These are phyloP conservation scores for Porodaedalea pini DNA, from an alignment of 1,284 basidiomycete species.

Conservation along the genomic window DNA sequence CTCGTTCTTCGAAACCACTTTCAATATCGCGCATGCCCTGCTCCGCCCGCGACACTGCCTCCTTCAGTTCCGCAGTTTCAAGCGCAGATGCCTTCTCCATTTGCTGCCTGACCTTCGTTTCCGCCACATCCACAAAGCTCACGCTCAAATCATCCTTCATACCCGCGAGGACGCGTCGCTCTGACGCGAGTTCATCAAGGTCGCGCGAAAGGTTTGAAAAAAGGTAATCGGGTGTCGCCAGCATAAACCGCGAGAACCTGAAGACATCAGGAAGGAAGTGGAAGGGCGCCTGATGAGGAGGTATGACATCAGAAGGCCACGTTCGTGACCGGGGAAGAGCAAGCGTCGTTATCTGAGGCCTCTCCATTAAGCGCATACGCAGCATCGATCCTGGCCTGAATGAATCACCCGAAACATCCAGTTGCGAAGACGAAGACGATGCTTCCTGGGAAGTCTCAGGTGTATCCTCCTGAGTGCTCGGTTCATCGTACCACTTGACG, in stretches of 20 bases:
- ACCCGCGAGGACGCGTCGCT: slow-evolving; percentile 58
- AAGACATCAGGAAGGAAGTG: slow-evolving; percentile 94
- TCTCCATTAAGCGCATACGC: slow-evolving; percentile 87
- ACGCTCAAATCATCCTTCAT: slow-evolving; percentile 76
- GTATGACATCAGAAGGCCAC: slow-evolving; percentile 92
- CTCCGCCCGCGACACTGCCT: slow-evolving; percentile 56
- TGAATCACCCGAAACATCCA: slow-evolving; percentile 31
- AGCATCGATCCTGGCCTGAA: slow-evolving; percentile 55
- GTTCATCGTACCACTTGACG: slow-evolving; percentile 78
- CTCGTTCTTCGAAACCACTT: slow-evolving; percentile 36
- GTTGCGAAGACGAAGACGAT: slow-evolving; percentile 41
- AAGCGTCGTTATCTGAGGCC: slow-evolving; percentile 93
- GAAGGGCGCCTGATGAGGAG: slow-evolving; percentile 89
- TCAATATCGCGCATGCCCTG: slow-evolving; percentile 59
- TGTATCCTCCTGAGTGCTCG: slow-evolving; percentile 35
- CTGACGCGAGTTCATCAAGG: slow-evolving; percentile 66
- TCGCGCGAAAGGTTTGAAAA: slow-evolving; percentile 72
- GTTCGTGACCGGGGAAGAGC: slow-evolving; percentile 88
- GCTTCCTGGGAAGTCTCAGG: slow-evolving; percentile 36
- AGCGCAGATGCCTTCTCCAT: slow-evolving; percentile 74
- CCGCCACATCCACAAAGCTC: slow-evolving; percentile 78
- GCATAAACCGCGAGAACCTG: slow-evolving; percentile 90
- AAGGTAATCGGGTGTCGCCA: slow-evolving; percentile 86
- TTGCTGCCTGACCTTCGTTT: slow-evolving; percentile 71
- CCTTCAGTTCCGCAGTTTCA: slow-evolving; percentile 57